phyloP scores from a whole-genome alignment of 306 rosid genomes.

The Castanospermum australe region DNA sequence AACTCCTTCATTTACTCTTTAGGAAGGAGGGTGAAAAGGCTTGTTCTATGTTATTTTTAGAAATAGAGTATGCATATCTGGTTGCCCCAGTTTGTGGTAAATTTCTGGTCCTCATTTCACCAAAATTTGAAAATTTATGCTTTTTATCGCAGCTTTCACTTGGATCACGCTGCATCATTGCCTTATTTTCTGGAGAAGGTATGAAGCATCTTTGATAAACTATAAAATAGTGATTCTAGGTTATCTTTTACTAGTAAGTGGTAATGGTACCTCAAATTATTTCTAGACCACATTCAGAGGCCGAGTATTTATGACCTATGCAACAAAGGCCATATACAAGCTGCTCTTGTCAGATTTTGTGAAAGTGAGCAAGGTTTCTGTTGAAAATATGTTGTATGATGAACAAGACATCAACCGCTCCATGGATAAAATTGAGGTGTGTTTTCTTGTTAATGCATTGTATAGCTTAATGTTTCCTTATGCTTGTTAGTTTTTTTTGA shows the following conservation, averaged over 20 bases:
- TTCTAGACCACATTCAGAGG: slow-evolving; percentile 82
- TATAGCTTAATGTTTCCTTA: background rate
- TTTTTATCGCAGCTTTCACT: slow-evolving; percentile 55
- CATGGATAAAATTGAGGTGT: slow-evolving; percentile 96
- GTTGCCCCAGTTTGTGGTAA: background rate
- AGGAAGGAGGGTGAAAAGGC: background rate
- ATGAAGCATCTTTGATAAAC: background rate
- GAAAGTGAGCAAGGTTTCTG: slow-evolving; percentile 92
- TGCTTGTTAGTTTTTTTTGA: background rate
- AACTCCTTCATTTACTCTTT: no score
- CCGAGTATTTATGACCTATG: slow-evolving; percentile 94
- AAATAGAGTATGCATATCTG: background rate
- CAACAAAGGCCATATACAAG: slow-evolving; percentile 91
- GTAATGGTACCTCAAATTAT: slow-evolving; percentile 17
- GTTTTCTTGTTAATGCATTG: background rate
- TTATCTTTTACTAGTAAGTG: background rate
- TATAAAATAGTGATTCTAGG: background rate
- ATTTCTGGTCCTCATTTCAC: background rate
- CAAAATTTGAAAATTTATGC: background rate
- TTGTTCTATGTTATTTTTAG: background rate
- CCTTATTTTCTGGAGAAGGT: no score
- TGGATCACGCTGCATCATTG: slow-evolving; percentile 73
- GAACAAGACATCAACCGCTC: slow-evolving; percentile 94
- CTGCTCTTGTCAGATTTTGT: slow-evolving; percentile 52
- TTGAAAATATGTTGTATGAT: slow-evolving; percentile 83